phyloP scores from a whole-genome alignment of 208 protist species.

The Zelonia costaricensis region DNA sequence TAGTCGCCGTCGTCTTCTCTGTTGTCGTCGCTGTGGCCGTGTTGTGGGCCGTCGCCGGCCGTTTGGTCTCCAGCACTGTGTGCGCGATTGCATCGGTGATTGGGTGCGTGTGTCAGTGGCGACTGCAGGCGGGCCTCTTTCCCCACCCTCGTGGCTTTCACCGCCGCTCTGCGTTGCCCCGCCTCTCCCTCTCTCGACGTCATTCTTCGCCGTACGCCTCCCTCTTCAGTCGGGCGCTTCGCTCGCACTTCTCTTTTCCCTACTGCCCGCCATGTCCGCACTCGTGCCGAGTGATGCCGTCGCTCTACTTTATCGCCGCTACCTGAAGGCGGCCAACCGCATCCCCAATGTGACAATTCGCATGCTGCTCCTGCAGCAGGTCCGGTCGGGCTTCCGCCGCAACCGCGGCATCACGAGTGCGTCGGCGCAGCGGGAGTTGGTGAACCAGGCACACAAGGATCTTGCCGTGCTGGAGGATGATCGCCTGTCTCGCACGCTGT shows the following conservation, averaged over 20 bases:
- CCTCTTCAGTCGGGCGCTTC: neutral
- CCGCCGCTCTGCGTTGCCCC: neutral
- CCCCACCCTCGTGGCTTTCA: neutral
- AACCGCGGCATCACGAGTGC: constrained; percentile 69
- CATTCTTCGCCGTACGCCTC: too few species aligned
- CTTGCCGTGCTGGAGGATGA: constrained; percentile 83
- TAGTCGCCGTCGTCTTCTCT: too few species aligned
- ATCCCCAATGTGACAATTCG: constrained; percentile 90
- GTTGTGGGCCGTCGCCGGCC: too few species aligned
- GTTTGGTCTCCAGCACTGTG: too few species aligned
- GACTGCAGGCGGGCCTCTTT: too few species aligned
- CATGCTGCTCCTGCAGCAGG: constrained; percentile 85
- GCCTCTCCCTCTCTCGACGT: too few species aligned
- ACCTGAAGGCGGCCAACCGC: constrained; percentile 79
- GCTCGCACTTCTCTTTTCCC: too few species aligned
- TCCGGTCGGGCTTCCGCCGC: constrained; percentile 73
- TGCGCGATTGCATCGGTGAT: too few species aligned
- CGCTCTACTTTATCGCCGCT: constrained; percentile 83
- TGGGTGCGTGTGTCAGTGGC: too few species aligned
- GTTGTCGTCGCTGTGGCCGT: too few species aligned
- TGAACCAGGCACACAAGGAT: constrained; percentile 86
- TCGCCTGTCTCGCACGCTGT: constrained; percentile 81
- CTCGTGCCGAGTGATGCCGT: constrained; percentile 83
- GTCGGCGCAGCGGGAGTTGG: constrained; percentile 80
- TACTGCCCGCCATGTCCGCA: constrained; percentile 52